A percentile compares a stretch with the other conserved stretches of the same genome.
These are phyloP conservation scores for Podila epigama DNA, from an alignment of 192 early-diverging fungal genomes.

Conservation along the genomic window DNA sequence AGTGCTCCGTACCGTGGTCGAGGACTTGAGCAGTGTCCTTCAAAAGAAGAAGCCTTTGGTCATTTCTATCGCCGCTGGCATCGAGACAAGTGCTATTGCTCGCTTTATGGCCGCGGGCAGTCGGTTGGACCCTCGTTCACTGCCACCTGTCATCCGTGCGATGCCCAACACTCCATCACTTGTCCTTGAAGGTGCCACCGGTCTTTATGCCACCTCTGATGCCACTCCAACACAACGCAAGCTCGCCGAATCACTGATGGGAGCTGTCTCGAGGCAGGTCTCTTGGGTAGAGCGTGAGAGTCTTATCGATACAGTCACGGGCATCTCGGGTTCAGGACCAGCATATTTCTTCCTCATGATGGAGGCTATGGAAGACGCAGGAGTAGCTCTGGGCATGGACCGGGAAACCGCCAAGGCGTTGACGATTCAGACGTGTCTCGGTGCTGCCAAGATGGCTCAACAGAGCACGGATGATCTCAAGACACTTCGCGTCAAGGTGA, in stretches of 20 bases:
- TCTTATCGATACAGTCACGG: constrained; percentile 88
- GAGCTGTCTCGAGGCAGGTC: constrained; percentile 79
- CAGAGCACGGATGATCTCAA: constrained; percentile 70
- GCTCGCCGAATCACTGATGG: constrained; percentile 72
- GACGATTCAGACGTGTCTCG: constrained; percentile 91
- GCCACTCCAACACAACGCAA: constrained; percentile 69
- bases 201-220: constrained; percentile 72
- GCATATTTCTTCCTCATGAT: constrained; percentile 96
- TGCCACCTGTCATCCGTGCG: constrained; percentile 70
- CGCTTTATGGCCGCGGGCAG: constrained; percentile 69
- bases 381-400: constrained; percentile 75
- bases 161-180: constrained; percentile 99
- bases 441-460: constrained; percentile 87
- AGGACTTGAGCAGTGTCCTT: constrained; percentile 59
- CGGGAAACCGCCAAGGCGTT: constrained; percentile 76
- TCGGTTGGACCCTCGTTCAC: constrained; percentile 26
- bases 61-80: constrained; percentile 91
- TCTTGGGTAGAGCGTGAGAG: constrained; percentile 83
- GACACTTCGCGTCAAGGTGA: constrained; percentile 87
- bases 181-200: constrained; percentile 86
- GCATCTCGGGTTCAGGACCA: constrained; percentile 91
- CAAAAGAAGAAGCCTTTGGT: constrained; percentile 68
- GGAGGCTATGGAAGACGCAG: constrained; percentile 88
- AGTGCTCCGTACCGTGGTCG: constrained; percentile 76
- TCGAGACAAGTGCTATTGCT: constrained; percentile 74